Conservation (phyloP, 1,284 basidiomycete species). For the Kwoniella shivajii region DNA sequence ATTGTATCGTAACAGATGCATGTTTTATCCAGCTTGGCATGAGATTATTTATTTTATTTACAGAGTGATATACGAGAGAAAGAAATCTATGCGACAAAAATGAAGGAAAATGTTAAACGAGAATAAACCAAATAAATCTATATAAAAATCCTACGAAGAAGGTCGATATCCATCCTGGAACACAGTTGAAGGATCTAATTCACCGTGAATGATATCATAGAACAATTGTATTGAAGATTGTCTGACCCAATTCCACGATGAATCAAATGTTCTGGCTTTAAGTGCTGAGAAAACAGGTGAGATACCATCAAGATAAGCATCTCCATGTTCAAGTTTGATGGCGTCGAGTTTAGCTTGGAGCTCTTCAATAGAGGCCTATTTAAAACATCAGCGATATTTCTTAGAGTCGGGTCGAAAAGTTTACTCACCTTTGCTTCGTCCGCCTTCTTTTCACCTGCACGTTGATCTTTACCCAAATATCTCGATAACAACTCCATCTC, state of each 20-base stretch:
- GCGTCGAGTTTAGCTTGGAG: conserved; percentile 83
- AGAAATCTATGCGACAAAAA: conserved; percentile 23
- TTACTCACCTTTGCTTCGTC: conserved; percentile 71
- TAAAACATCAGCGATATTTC: conserved; percentile 59
- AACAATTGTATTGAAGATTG: conserved; percentile 94
- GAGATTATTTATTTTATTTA: conserved; percentile 1
- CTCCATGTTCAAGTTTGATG: conserved; percentile 77
- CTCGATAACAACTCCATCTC: conserved; percentile 96
- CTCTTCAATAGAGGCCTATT: conserved; percentile 54
- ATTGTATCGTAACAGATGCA: no score
- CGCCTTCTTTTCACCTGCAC: conserved; percentile 83
- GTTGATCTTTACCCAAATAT: conserved; percentile 89
- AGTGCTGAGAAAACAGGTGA: conserved; percentile 89
- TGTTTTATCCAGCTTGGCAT: background rate
- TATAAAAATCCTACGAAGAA: background rate
- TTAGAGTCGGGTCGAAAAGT: background rate
- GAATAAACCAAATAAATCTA: background rate
- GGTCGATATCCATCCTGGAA: conserved; percentile 33
- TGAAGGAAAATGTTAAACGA: background rate
- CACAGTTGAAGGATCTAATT: conserved; percentile 52
- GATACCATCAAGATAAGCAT: conserved; percentile 90
- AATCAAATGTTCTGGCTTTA: conserved; percentile 97
- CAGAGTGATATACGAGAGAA: background rate
- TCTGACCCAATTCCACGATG: conserved; percentile 98
- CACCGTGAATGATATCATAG: conserved; percentile 94